Base-by-base conservation (phyloP, 495 filamentous ascomycete species). In the Immersiella caudata region DNA sequence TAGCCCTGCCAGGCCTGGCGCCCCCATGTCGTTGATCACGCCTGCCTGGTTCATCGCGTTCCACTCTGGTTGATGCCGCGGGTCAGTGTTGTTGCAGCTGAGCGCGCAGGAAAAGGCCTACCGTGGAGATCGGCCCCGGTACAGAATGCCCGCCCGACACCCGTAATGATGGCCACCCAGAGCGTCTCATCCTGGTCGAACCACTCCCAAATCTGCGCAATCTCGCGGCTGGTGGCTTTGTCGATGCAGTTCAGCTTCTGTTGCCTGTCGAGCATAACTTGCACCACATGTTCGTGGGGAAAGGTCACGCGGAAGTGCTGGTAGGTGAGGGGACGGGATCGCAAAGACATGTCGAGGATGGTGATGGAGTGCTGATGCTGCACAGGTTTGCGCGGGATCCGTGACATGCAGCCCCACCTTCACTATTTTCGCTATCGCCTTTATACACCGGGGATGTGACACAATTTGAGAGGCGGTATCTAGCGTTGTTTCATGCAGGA, bases 81-180 rank as follows among this genome's bases (percentile, higher is more conserved):
- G 8, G 54, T 67, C 54, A 60, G 55, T 55, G 36, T 16, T 11
- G 22, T 25, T 16, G 8, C 18, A 22, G 11, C 22, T 7, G 27
- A 25, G 29, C 16, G 11, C 29, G 6, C 22, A 27, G 24, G 29
- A 26, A 26, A 35, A 21, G 7, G 67, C 66, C 7, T 56, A 69
- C 69, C 80, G 66, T 86, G 86, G 3, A 89, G 75, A 69, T 88
- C 86, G 35, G 85, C 84, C 6, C 86, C 87, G 0, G 85, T 86
- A 74, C 85, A 88, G 72, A 89, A 89, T 9, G 85, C 82, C 14
- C 81, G 71, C 2, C 78, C 83, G 0, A 72, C 70, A 18, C 84
- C 84, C 5, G 83, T 86, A 65, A 86, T 75, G 72, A 86, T 80
- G 36, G 78, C 83, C 22, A 84, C 81, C 69, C 80, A 79, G 21